Evolutionary conservation across 805 yeast genomes (phyloP).

Genomic region (Candida insectalens): DNA sequence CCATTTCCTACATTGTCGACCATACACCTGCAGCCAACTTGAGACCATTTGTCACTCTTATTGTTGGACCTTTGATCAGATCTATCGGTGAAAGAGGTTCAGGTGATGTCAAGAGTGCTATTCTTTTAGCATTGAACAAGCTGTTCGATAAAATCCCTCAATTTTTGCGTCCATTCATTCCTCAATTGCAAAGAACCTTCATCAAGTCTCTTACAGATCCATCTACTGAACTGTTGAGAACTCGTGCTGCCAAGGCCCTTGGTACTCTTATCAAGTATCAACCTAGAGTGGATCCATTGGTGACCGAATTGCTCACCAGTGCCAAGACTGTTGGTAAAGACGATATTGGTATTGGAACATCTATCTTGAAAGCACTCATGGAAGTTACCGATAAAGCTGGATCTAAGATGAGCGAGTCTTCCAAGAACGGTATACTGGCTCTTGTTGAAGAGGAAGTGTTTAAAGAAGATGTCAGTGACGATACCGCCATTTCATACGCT

Average conservation of each 20-base stretch:
- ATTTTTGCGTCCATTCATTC: conserved; percentile 88
- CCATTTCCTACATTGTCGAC: conserved; percentile 77
- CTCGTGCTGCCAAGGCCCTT: conserved; percentile 82
- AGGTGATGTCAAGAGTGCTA: conserved; percentile 91
- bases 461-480: conserved; percentile 28
- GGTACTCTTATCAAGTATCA: conserved; percentile 84
- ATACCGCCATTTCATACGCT: conserved; percentile 70
- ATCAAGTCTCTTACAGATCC: conserved; percentile 84
- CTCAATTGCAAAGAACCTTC: conserved; percentile 95
- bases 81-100: conserved; percentile 93
- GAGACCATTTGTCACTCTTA: conserved; percentile 82
- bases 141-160: conserved; percentile 79
- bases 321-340: conserved; percentile 42
- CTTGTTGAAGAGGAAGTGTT: conserved; percentile 65
- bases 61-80: conserved; percentile 96
- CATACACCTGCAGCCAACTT: conserved; percentile 77
- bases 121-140: conserved; percentile 71
- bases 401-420: conserved; percentile 59
- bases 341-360: conserved; percentile 65
- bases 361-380: conserved; percentile 76
- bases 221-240: conserved; percentile 58
- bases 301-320: conserved; percentile 72
- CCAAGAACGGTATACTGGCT: conserved; percentile 58
- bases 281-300: conserved; percentile 89
- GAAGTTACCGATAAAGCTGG: conserved; percentile 82